Base-by-base conservation (phyloP, 2,329 filamentous ascomycete species). In the Blastomyces parvus region DNA sequence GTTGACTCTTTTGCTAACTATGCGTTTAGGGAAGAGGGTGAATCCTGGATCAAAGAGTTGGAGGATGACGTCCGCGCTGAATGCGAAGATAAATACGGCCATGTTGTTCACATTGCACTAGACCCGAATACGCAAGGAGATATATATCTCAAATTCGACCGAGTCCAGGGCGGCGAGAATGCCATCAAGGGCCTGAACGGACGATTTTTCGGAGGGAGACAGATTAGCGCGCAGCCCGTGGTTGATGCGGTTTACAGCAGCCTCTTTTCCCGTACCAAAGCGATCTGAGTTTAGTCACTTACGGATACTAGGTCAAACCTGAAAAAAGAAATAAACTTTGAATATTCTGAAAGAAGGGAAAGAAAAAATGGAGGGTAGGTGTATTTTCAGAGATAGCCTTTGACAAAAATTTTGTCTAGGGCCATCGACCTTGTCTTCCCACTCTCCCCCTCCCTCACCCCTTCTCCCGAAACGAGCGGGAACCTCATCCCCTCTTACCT, bases 241-340 rank as follows among this genome's bases (percentile, higher is more conserved):
- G 93, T 97, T 77, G 94, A 99, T 79, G 93, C 93, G 73, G 91
- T 99, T 80, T 99, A 97, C 86, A 94, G 90, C 86, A 95, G 89
- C 83, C 86, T 96, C 79, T 96, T 94, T 82, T 89, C 88, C 78
- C 88, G 89, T 76, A 90, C 88, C 71, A 89, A 89, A 78, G 88
- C 88, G 76, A 89, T 91, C 71, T 92, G 80, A 83, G 61, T 25
- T 48, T 36, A 40, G 19, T 64, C 58, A 38, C 56, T 22, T 59
- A 59, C 22, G 22, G 22, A 52, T 50, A 53, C 60, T 38, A 59
- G 25, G n/a, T 59, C 36, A 57, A 9, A 57, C 6, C n/a, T 48
- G 59, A 27, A 62, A 58, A 63, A 64, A 58, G 58, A 50, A 27
- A 13, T 7, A 58, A 52, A 64, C 62, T 63, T 68, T 71, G 69